Evolutionary conservation across 2,329 filamentous ascomycete genomes (phyloP), one percentile per base, ranked within the genome.

Genomic region (Fusarium domesticum): DNA sequence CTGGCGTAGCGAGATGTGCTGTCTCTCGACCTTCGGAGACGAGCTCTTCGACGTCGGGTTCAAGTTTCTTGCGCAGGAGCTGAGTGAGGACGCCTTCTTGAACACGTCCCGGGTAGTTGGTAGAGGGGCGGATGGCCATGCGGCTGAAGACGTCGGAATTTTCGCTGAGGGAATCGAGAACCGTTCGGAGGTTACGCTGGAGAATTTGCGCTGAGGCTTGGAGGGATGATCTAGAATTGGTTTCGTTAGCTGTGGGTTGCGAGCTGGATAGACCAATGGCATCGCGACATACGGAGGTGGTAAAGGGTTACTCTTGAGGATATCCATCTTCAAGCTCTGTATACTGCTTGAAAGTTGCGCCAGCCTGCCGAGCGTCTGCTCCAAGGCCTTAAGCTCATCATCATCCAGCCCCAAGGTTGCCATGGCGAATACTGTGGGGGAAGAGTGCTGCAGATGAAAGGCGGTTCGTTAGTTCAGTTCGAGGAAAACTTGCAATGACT

Each of bases 31-130:
- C 85, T 39, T 81, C 71, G 17, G 81, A 78, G 18, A 92, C 82
- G 69, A 85, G 84, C 44, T 83, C 81, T 62, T 91, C 87, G 15
- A 90, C 83, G 18, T 80, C 76, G 0, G 88, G 87, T 54, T 93
- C 89, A 37, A 90, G 76, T 64, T 93, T 93, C 68, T 93, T 95
- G 31, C 89, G 84, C 23, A 95, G 72, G 2, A 95, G 73, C 57
- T 85, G 80, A 18, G 79, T 74, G 1, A 92, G 75, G 4, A 88
- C 74, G 37, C 66, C 69, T 64, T 86, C 81, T 47, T 88, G 82
- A 5, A 77, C 84, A 56, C 78, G 83, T 30, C 81, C 85, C 5
- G 81, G 89, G 67, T 80, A 93, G 64, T 83, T 83, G 2, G 88
- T 86, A 11, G 84, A 81, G 0, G 89, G 89, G 61, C 87, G 89